A percentile compares a stretch with the other conserved stretches of the same genome.
Evolutionary conservation across 73 alveolate species (phyloP).

Genomic region (Breviolum minutum): DNA sequence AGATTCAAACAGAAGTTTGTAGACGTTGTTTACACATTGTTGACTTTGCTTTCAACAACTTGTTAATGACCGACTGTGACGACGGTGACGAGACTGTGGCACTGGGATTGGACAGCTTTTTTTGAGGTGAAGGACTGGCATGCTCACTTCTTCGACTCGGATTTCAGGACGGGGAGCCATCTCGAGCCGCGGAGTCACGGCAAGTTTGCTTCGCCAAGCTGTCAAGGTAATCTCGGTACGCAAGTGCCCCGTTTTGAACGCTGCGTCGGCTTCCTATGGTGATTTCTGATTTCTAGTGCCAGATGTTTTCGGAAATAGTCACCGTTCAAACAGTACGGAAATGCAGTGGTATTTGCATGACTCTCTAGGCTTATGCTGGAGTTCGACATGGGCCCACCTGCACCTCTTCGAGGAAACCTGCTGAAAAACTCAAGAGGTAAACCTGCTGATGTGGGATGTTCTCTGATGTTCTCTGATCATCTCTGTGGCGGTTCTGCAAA

Average conservation of each 20-base stretch:
- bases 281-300: too few species aligned
- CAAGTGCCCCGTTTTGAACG: slow-evolving; percentile 89
- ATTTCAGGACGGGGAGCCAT: slow-evolving; percentile 13
- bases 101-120: neutral
- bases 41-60: neutral
- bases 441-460: neutral
- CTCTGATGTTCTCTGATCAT: too few species aligned
- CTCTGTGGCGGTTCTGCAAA: too few species aligned
- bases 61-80: neutral
- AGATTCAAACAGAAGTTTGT: neutral
- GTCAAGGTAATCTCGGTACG: slow-evolving; percentile 73
- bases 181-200: neutral
- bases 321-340: neutral
- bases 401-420: slow-evolving; percentile 46
- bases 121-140: slow-evolving; percentile 64
- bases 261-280: slow-evolving; percentile 19
- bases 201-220: neutral
- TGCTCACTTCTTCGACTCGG: slow-evolving; percentile 86
- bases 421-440: neutral
- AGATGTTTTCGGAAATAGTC: too few species aligned
- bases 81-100: neutral
- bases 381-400: slow-evolving; percentile 92
- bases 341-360: neutral
- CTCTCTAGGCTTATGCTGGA: slow-evolving; percentile 53
- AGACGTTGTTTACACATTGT: neutral